These are phyloP conservation scores for Penicillium sp. DNA, from an alignment of 2,329 filamentous ascomycete genomes.

Conservation along the genomic window DNA sequence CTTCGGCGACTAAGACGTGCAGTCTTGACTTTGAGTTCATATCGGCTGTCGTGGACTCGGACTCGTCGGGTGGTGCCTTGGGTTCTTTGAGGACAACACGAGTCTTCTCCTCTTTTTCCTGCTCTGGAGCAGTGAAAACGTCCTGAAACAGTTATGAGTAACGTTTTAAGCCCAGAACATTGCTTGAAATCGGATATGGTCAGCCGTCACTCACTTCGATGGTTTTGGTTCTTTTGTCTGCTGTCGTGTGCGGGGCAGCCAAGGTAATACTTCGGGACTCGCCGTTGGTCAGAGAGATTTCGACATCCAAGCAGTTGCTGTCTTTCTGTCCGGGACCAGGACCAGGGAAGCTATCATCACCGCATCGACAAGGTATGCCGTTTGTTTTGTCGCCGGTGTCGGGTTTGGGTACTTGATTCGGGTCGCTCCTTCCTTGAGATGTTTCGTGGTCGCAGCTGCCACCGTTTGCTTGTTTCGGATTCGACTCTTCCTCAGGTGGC, in stretches of 20 bases:
- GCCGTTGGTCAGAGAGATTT: slow-evolving; percentile 15
- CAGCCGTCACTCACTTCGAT: not conserved
- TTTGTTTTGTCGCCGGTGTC: not conserved
- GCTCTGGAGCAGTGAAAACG: not conserved
- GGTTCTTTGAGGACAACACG: not conserved
- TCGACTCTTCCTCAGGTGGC: slow-evolving; percentile 41
- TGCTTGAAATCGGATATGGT: not conserved
- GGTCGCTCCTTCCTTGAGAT: not conserved
- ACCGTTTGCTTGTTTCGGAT: not conserved
- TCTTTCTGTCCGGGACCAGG: not conserved
- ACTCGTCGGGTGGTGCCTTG: not conserved
- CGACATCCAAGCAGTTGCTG: slow-evolving; percentile 11
- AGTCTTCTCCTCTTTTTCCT: not conserved
- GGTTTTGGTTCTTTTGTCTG: slow-evolving; percentile 4
- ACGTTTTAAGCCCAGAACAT: too few relatives aligned
- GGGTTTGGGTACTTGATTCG: not conserved
- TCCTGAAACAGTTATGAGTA: not conserved
- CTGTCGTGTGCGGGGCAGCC: slow-evolving; percentile 1
- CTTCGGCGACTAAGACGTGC: slow-evolving; percentile 75
- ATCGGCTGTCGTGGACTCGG: not conserved
- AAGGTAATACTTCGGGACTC: slow-evolving; percentile 17
- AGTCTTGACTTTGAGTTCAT: slow-evolving; percentile 10
- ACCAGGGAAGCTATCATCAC: slow-evolving; percentile 6
- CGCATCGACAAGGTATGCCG: slow-evolving; percentile 15
- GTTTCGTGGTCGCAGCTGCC: not conserved